These are phyloP conservation scores for Auricularia sp. DNA, from an alignment of 768 basidiomycete species.

Conservation along the genomic window DNA sequence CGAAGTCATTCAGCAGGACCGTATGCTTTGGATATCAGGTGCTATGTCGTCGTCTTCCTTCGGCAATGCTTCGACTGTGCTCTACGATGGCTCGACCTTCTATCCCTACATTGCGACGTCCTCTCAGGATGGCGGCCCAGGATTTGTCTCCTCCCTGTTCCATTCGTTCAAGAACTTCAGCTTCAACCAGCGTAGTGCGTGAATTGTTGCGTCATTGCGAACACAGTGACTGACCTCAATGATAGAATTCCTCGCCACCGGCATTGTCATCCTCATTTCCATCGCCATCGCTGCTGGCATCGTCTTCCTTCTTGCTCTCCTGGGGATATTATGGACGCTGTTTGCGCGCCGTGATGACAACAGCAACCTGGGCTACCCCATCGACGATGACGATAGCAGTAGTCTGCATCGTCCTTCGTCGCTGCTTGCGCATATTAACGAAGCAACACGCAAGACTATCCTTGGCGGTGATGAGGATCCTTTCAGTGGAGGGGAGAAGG, in stretches of 20 bases:
- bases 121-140: constrained; percentile 53
- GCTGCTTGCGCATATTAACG: constrained; percentile 82
- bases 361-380: constrained; percentile 42
- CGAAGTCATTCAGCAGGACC: constrained; percentile 66
- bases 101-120: constrained; percentile 75
- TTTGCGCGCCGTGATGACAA: constrained; percentile 67
- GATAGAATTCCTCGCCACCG: constrained; percentile 77
- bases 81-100: constrained; percentile 77
- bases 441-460: constrained; percentile 77
- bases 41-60: constrained; percentile 53
- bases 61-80: constrained; percentile 72
- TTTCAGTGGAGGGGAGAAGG: constrained; percentile 29
- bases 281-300: constrained; percentile 95
- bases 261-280: constrained; percentile 91
- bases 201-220: constrained; percentile 3
- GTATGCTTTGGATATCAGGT: constrained; percentile 86
- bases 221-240: constrained; percentile 1
- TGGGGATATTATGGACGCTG: constrained; percentile 85
- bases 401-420: constrained; percentile 76
- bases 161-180: constrained; percentile 70
- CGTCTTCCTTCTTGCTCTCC: constrained; percentile 74
- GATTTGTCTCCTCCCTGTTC: constrained; percentile 69
- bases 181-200: constrained; percentile 61
- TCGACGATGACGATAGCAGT: constrained; percentile 63
- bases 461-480: constrained; percentile 39